Base-by-base conservation (phyloP, 2,329 filamentous ascomycete species). In the Ophiostoma pallidulum region DNA sequence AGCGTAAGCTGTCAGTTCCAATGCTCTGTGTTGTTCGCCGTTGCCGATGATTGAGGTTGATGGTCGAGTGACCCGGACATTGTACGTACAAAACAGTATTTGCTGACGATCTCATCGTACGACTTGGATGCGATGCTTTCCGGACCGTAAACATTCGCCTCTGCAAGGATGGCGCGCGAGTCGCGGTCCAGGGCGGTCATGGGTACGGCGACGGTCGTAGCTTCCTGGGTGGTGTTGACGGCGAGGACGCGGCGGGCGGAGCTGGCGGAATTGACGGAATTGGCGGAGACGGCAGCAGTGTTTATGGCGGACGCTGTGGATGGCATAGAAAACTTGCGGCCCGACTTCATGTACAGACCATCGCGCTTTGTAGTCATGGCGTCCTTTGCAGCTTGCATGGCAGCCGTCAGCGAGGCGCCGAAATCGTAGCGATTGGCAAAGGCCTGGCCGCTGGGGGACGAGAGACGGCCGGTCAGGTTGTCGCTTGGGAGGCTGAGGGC, bases 31-130 rank as follows among this genome's bases (percentile, higher is more conserved):
- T 64, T 29, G 42, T 73, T 67, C 73, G 69, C 66, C 51, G 47
- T 45, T 55, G 58, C 55, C 59, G 59, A 47, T 44, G 43, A 41
- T 14, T 35, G 48, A 46, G 54, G 54, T 53, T 56, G 38, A 45
- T 40, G 44, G 39, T 49, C 40, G 36, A 44, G 29, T 37, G 52
- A 51, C 44, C 63, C 63, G 26, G 40, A 33, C 56, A 66, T 66
- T 62, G 76, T 76, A 94, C 91, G 81, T 91, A 96, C 91, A 80
- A 97, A 98, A 77, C 92, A 98, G 75, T 95, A 98, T 73, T 94
- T 96, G 73, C 94, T 90, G 66, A 98, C 85, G 56, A 98, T 78
- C 69, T 98, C 92, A 68, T 94, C 87, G 65, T 98, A 97, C 51
- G 91, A 90, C 51, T 87, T 82, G 54, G 89, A 94, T 51, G 90